Base-by-base conservation (phyloP, 1,284 basidiomycete genomes). In the Rhodofomes roseus region DNA sequence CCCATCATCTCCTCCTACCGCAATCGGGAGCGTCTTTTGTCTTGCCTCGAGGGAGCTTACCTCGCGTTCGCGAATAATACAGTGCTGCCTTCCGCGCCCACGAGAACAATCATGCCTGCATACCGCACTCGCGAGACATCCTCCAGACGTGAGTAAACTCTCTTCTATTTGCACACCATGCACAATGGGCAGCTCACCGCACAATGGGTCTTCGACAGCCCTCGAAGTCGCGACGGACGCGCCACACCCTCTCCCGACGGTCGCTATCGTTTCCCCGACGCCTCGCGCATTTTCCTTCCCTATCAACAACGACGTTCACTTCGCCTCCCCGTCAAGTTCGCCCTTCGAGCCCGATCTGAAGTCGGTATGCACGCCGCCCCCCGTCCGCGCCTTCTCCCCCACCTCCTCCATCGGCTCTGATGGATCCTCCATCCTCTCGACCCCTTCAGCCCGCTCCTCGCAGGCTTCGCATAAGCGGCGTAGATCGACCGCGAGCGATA, bases 231-330 rank as follows among this genome's bases (percentile, higher is more conserved):
- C 82, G 70, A 84, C 85, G 72, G 83, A 86, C 73, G 78, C 79
- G 63, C 80, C 50, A 52, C 50, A 48, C 25, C 46, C 79, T 43
- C 75, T 77, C 61, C 88, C 86, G n/a, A 76, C 81, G 41, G 73
- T 89, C 62, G 74, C 83, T 65, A 86, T 90, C 73, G 74, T 88
- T 73, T 86, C 87, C 27, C 88, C 88, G 55, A 90, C 88, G 72
- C 88, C 89, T 72, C 87, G 89, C 77, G 83, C 89, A 71, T 83
- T 85, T 74, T 79, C 83, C 57, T 90, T 90, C 78, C 84, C 87
- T 75, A 72, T 77, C 63, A 79, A 81, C 71, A 43, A 43, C 76
- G 77, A 86, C 85, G 80, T 80, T 83, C 85, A 83, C 77, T 86
- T 80, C 75, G 77, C 83, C 54, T 84, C 85, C 0, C 86, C 86